Conservation (phyloP, 1,139 yeast species). For the Kodamaea fungicola region DNA sequence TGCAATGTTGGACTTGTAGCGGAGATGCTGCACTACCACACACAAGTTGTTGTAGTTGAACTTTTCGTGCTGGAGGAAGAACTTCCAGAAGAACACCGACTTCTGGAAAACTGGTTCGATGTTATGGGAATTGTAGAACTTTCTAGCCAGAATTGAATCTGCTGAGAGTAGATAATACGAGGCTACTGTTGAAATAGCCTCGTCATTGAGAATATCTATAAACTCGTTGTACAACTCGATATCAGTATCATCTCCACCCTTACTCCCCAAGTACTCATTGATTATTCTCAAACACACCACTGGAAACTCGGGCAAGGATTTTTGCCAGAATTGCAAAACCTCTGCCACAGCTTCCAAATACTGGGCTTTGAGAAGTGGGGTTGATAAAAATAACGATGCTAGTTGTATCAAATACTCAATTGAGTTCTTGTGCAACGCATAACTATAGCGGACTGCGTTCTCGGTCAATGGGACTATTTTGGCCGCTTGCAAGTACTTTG, state of each 20-base stretch:
- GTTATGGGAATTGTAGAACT: slow-evolving; percentile 40
- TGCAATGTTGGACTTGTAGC: slow-evolving; percentile 45
- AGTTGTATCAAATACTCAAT: neutral
- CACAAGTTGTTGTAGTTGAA: slow-evolving; percentile 42
- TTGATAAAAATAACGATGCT: neutral
- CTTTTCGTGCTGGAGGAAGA: slow-evolving; percentile 52
- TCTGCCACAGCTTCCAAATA: slow-evolving; percentile 19
- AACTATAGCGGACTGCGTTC: slow-evolving; percentile 37
- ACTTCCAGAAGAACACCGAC: slow-evolving; percentile 54
- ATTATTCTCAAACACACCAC: slow-evolving; percentile 17
- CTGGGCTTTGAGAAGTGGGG: slow-evolving; percentile 14
- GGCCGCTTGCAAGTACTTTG: slow-evolving; percentile 38
- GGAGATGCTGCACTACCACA: slow-evolving; percentile 41
- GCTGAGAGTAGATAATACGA: slow-evolving; percentile 16
- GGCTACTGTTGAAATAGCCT: slow-evolving; percentile 27
- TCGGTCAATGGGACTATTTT: slow-evolving; percentile 43
- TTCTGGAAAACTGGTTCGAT: slow-evolving; percentile 31
- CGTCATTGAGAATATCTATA: slow-evolving; percentile 22
- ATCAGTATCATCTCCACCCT: neutral
- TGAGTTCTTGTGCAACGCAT: slow-evolving; percentile 14
- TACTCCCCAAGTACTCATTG: slow-evolving; percentile 16
- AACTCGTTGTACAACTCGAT: slow-evolving; percentile 1
- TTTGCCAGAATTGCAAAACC: slow-evolving; percentile 3
- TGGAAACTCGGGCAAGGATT: slow-evolving; percentile 4
- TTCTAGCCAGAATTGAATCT: slow-evolving; percentile 21